Evolutionary conservation across 768 basidiomycete species (phyloP).

Genomic region (Hortiboletus campestris): DNA sequence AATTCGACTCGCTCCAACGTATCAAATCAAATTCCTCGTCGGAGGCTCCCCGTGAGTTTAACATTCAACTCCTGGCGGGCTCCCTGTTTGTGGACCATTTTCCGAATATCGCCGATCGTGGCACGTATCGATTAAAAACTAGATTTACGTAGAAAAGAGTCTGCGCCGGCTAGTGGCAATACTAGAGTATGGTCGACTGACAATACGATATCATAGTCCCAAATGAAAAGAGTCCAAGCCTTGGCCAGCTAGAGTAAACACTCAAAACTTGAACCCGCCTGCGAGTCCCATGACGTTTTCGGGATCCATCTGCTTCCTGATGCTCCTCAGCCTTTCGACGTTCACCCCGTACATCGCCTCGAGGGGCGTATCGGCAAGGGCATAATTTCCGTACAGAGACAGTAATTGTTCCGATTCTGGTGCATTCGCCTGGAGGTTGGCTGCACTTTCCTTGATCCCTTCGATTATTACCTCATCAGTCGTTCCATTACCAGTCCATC

Average conservation of each 20-base stretch:
- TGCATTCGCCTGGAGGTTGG: constrained; percentile 40
- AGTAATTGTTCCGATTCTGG: constrained; percentile 40
- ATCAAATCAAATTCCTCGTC: neutral
- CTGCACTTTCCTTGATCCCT: constrained; percentile 39
- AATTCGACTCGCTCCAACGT: neutral
- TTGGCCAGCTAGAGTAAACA: neutral
- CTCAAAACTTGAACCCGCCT: constrained; percentile 60
- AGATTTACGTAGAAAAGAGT: neutral
- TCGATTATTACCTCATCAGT: constrained; percentile 41
- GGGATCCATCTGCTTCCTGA: constrained; percentile 53
- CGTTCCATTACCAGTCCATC: constrained; percentile 39
- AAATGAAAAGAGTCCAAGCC: constrained; percentile 6
- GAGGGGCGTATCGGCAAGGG: constrained; percentile 49
- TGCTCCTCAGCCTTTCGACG: constrained; percentile 35
- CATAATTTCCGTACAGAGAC: constrained; percentile 60
- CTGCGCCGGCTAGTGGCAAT: neutral
- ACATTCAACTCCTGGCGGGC: neutral
- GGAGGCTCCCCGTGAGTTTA: neutral
- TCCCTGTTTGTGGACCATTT: neutral
- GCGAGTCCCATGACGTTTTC: constrained; percentile 60
- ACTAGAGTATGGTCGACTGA: neutral
- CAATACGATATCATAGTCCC: neutral
- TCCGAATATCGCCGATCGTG: neutral
- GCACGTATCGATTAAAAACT: neutral
- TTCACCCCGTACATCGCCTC: constrained; percentile 51